These are phyloP conservation scores for Antitrichia curtipendula DNA, from an alignment of 225 moss, liverwort and hornwort genomes.

Conservation along the genomic window DNA sequence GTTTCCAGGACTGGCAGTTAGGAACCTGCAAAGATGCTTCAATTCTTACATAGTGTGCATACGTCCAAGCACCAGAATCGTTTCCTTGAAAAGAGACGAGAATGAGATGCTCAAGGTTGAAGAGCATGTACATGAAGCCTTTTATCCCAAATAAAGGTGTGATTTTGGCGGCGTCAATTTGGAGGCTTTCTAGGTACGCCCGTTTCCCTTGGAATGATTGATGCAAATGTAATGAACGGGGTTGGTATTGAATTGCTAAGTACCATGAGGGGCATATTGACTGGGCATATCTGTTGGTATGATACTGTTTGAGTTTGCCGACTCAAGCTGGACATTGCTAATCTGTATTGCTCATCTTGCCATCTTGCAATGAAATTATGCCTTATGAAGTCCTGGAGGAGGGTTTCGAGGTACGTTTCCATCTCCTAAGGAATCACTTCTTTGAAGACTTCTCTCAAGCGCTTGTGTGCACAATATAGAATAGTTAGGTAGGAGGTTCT, in stretches of 20 bases:
- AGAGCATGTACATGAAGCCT: constrained; percentile 31
- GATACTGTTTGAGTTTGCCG: background rate
- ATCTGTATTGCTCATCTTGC: background rate
- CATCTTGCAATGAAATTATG: background rate
- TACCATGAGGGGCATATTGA: background rate
- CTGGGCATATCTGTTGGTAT: background rate
- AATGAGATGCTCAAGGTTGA: background rate
- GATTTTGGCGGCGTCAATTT: constrained; percentile 29
- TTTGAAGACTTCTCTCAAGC: background rate
- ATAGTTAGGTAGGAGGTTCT: no score
- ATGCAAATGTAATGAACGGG: background rate
- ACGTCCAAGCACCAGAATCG: background rate
- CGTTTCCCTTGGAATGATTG: background rate
- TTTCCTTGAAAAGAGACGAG: background rate
- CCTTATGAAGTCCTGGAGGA: background rate
- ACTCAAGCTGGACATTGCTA: background rate
- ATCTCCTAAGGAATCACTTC: background rate
- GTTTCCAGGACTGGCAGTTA: background rate
- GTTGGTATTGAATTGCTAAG: background rate
- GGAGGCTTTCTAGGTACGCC: background rate
- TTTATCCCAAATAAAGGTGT: constrained; percentile 19
- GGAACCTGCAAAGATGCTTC: background rate
- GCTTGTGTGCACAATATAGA: background rate
- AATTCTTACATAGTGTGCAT: background rate
- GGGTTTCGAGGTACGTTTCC: background rate